Percentiles rank a stretch among this genome's conserved stretches.
Evolutionary conservation across 345 rosid genomes (phyloP).

Genomic region (Salix dunnii): DNA sequence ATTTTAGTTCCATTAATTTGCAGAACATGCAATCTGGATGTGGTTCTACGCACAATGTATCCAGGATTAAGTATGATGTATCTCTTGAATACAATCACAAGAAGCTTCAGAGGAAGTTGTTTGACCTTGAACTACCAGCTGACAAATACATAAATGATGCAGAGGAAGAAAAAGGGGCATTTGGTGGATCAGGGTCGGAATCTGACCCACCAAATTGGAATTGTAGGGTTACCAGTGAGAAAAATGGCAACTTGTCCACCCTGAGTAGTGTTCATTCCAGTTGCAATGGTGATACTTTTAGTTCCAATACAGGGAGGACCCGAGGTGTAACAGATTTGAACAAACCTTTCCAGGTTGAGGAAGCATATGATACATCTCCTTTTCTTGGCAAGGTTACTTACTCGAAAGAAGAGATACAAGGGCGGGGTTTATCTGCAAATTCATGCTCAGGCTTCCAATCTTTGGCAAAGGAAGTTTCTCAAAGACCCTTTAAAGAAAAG

Average conservation of each 20-base stretch:
- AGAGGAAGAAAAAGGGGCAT: constrained; percentile 27
- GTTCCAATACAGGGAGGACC: constrained; percentile 26
- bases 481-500: constrained; percentile 27
- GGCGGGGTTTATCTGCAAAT: constrained; percentile 20
- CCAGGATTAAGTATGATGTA: constrained; percentile 30
- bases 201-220: constrained; percentile 12
- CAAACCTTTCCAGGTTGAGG: constrained; percentile 46
- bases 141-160: constrained; percentile 47
- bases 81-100: constrained; percentile 28
- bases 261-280: constrained; percentile 6
- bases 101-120: constrained; percentile 44
- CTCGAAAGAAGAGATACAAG: constrained; percentile 22
- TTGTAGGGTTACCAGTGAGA: constrained; percentile 19
- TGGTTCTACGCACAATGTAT: constrained; percentile 29
- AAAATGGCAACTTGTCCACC: constrained; percentile 12
- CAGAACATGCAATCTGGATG: constrained; percentile 34
- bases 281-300: constrained; percentile 31
- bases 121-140: constrained; percentile 63
- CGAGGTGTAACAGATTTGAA: constrained; percentile 44
- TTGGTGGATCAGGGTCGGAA: constrained; percentile 21
- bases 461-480: constrained; percentile 26
- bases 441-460: constrained; percentile 17
- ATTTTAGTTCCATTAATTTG: constrained; percentile 28
- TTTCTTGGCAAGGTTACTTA: constrained; percentile 15
- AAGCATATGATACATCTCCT: constrained; percentile 32